Evolutionary conservation across 106 monocot species (phyloP).

Genomic region (Xerophyta viscosa): DNA sequence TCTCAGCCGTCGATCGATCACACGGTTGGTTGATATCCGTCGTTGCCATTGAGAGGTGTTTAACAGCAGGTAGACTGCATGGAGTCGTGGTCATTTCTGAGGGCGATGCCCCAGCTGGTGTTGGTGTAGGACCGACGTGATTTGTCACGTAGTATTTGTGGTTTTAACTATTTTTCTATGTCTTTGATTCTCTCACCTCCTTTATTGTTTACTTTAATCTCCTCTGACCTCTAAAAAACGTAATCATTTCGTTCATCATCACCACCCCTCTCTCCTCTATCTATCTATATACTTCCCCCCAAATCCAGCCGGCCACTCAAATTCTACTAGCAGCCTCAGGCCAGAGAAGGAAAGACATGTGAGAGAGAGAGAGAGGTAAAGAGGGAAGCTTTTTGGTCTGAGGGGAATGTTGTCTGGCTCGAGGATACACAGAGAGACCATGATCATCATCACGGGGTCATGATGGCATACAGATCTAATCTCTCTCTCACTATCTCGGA

Average conservation of each 20-base stretch:
- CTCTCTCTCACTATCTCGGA: slow-evolving; percentile 22
- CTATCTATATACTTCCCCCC: slow-evolving; percentile 1
- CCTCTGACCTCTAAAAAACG: slow-evolving; percentile 2
- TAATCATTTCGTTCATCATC: slow-evolving; percentile 12
- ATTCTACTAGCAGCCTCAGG: not conserved
- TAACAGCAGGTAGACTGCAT: too few relatives aligned
- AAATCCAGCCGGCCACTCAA: slow-evolving; percentile 3
- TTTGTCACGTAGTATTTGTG: not conserved
- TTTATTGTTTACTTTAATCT: not conserved
- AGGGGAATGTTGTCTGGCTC: slow-evolving; percentile 16
- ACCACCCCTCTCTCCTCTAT: not conserved
- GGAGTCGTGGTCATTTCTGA: slow-evolving; percentile 1
- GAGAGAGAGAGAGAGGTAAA: not conserved
- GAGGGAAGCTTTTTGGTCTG: not conserved
- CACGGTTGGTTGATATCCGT: too few relatives aligned
- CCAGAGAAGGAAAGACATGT: not conserved
- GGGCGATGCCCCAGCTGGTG: slow-evolving; percentile 1
- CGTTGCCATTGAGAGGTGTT: too few relatives aligned
- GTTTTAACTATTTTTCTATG: not conserved
- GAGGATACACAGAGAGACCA: not conserved
- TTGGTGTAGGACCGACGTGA: not conserved
- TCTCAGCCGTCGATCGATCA: not conserved
- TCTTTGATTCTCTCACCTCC: not conserved
- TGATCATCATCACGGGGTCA: not conserved
- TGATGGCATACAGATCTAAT: slow-evolving; percentile 1